phyloP scores from a whole-genome alignment of 768 basidiomycete species.

The Naganishia friedmannii region DNA sequence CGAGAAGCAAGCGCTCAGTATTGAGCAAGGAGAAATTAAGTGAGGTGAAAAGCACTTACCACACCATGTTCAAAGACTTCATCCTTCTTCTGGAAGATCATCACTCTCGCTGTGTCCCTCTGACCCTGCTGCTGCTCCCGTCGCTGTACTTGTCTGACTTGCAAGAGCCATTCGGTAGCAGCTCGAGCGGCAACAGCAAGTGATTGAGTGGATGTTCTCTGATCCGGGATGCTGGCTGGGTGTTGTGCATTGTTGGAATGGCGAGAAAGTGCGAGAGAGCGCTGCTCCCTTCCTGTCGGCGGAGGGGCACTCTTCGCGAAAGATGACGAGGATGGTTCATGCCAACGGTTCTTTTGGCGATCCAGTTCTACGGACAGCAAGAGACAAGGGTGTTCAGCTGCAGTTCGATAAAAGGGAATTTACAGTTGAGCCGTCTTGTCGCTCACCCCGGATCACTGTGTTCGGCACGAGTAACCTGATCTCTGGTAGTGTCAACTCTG shows the following conservation, averaged over 20 bases:
- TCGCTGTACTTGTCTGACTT: conserved; percentile 11
- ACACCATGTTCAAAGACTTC: neutral
- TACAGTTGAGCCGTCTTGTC: neutral
- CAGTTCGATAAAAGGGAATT: neutral
- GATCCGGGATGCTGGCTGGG: too few species aligned
- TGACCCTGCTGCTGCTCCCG: neutral
- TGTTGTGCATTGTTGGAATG: neutral
- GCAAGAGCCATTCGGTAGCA: conserved; percentile 23
- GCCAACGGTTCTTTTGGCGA: neutral
- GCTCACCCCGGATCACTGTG: conserved; percentile 4
- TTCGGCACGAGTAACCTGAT: neutral
- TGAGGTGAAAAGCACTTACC: neutral
- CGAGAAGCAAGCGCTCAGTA: neutral
- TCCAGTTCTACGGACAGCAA: neutral
- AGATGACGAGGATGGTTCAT: neutral
- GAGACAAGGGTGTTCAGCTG: neutral
- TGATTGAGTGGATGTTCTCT: neutral
- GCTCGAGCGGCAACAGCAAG: conserved; percentile 14
- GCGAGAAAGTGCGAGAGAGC: neutral
- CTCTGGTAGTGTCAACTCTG: neutral
- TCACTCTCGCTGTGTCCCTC: too few species aligned
- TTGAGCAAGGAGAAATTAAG: neutral
- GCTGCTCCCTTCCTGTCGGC: neutral
- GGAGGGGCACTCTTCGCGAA: neutral
- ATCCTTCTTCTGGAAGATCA: conserved; percentile 9